A percentile compares a stretch with the other conserved stretches of the same genome.
Evolutionary conservation across 2,329 filamentous ascomycete genomes (phyloP).

Genomic region (Ophiosphaerella narmari): DNA sequence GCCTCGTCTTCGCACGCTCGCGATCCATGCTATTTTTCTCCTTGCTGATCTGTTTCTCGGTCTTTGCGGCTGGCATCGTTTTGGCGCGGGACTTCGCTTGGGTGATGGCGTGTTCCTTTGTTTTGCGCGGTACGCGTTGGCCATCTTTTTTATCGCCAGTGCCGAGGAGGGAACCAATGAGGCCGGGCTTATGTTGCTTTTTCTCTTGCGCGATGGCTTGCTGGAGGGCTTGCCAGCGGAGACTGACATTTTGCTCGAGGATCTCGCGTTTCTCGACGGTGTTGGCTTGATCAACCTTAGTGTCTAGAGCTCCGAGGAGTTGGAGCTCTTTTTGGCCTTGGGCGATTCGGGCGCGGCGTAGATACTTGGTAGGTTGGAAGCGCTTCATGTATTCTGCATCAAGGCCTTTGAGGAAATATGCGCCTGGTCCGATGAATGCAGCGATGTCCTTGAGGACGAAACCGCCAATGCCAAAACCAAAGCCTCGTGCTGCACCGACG

Average conservation of each 20-base stretch:
- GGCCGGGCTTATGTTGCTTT: conserved; percentile 27
- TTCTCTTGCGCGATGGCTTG: conserved; percentile 30
- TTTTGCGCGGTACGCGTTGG: conserved; percentile 33
- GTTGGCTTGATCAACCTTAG: conserved; percentile 6
- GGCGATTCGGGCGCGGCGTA: conserved; percentile 63
- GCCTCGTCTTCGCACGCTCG: conserved; percentile 15
- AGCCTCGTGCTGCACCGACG: conserved; percentile 57
- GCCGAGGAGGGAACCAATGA: conserved; percentile 32
- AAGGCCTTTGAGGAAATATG: conserved; percentile 67
- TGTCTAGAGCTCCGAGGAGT: conserved; percentile 17
- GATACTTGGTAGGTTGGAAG: conserved; percentile 57
- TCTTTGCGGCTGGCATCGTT: conserved; percentile 12
- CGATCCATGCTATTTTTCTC: conserved; percentile 14
- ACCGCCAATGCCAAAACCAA: conserved; percentile 67
- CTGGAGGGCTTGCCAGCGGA: conserved; percentile 31
- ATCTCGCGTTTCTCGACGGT: conserved; percentile 32
- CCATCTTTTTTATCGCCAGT: conserved; percentile 32
- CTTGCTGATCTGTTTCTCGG: conserved; percentile 12
- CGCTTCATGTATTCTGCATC: conserved; percentile 63
- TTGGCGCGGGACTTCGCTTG: conserved; percentile 9
- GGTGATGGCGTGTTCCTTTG: conserved; percentile 12
- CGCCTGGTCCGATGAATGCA: conserved; percentile 64
- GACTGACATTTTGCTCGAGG: conserved; percentile 30
- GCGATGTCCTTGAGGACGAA: conserved; percentile 68
- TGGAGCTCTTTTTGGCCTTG: conserved; percentile 54